These are phyloP conservation scores for Calonectria fujianensis DNA, from an alignment of 2,329 filamentous ascomycete genomes.

Conservation along the genomic window DNA sequence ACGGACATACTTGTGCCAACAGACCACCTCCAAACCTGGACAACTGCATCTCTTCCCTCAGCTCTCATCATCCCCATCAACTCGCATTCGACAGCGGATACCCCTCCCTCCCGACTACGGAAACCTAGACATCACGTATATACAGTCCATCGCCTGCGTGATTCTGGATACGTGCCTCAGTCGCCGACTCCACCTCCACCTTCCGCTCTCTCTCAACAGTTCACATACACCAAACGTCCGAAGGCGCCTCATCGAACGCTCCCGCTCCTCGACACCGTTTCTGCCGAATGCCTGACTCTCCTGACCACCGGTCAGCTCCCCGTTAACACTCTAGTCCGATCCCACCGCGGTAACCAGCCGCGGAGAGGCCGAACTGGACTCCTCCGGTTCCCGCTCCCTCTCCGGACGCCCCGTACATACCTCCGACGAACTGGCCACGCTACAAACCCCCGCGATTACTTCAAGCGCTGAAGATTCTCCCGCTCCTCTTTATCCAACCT, in stretches of 20 bases:
- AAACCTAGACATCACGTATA: slow-evolving; percentile 38
- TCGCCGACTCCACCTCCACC: slow-evolving; percentile 49
- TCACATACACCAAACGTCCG: slow-evolving; percentile 36
- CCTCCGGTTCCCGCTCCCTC: slow-evolving; percentile 59
- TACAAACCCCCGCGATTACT: slow-evolving; percentile 71
- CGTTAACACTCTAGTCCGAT: slow-evolving; percentile 44
- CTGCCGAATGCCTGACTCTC: slow-evolving; percentile 43
- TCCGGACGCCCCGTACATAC: slow-evolving; percentile 60
- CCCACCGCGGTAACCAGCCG: slow-evolving; percentile 62
- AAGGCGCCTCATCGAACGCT: slow-evolving; percentile 33
- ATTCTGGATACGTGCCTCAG: slow-evolving; percentile 34
- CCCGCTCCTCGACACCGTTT: slow-evolving; percentile 14
- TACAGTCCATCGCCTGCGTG: slow-evolving; percentile 33
- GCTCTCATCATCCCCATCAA: slow-evolving; percentile 36
- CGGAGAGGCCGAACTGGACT: slow-evolving; percentile 66
- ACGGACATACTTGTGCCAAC: slow-evolving; percentile 37
- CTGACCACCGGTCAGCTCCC: slow-evolving; percentile 53
- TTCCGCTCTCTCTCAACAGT: slow-evolving; percentile 48
- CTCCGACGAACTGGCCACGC: slow-evolving; percentile 79
- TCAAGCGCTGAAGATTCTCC: slow-evolving; percentile 68
- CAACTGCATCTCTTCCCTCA: slow-evolving; percentile 36
- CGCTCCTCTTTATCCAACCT: slow-evolving; percentile 45
- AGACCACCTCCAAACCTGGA: slow-evolving; percentile 38
- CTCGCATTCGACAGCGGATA: slow-evolving; percentile 7
- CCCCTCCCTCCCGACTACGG: neutral